Base-by-base conservation (phyloP, 768 basidiomycete species). In the Termitomyces sp. region DNA sequence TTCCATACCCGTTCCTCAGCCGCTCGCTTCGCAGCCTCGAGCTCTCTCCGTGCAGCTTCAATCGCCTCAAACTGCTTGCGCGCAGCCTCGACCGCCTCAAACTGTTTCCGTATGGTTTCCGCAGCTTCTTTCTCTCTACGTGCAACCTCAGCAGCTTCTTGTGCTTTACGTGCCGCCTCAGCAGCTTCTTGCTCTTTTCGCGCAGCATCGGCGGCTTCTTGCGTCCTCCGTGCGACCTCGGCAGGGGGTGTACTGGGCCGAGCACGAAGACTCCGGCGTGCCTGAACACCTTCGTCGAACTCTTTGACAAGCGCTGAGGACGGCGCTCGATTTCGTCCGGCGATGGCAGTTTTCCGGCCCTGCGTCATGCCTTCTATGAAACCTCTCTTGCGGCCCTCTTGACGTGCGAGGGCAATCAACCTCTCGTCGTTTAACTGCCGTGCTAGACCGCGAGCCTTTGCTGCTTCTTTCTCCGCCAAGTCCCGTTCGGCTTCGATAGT, bases 351-450 rank as follows among this genome's bases (percentile, higher is more conserved):
- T 36, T 65, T 57, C 44, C 71, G 64, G 5, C 86, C 86, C 52
- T 85, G 83, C 39, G 74, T 71, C 16, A 82, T 69, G 0, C 86
- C 87, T 60, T 77, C 74, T 50, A 78, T 75, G 59, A 69, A 77
- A 1, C 78, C 78, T 58, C 72, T 62, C 54, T 63, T 67, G 39
- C 84, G 70, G 6, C 86, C 87, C 50, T 85, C 78, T 63, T 86
- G 84, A 44, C 76, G 75, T 3, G 87, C 87, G 0, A 75, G 62
- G 2, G 80, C 66, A 4, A 84, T 47, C 48, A 80, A 63, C 39
- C 75, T 79, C 69, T 86, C 80, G 56, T 85, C 78, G 58, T 82
- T 81, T 45, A 86, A 61, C 67, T 78, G 79, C 30, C 87, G 73
- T n/a, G 85, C 76, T 37, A 76, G 73, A n/a, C 70, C 75, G 33